Base-by-base conservation (phyloP, 73 alveolate genomes). In the Urostyla sp. region DNA sequence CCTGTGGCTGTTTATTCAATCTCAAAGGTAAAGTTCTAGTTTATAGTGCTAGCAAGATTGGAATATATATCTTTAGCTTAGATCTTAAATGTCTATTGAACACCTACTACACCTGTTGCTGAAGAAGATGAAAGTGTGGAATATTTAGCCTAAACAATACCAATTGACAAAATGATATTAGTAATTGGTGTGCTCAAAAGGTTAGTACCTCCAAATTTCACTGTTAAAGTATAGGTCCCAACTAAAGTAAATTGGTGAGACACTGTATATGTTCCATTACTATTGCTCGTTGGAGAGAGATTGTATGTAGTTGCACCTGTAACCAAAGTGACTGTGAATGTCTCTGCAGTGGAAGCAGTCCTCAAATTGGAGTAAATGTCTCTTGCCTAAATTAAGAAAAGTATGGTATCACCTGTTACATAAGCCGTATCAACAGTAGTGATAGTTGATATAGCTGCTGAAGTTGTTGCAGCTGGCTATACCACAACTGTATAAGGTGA, bases 331-430 rank as follows among this genome's bases (percentile, higher is more conserved):
- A 85, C 86, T 1, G 45, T 36, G 67, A 57, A 85, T 0, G 51
- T 23, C 4, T 85, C 93, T 16, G 82, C n/a, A 0, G 59, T 52
- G 0, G 88, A 61, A n/a, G 52, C 76, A 0, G 72, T 3, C 54
- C 93, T 75, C 55, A 75, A 36, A 45, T 85, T 85, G 7, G 60
- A 56, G 50, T 32, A 35, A 11, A 45, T 13, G 37, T 85, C 93
- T 52, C 93, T 59, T 6, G 93, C 87, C 18, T 85, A 79, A 51
- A 85, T 85, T 51, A 32, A n/a, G 80, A 76, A 61, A 28, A 18
- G 35, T 0, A 85, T 4, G 38, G 16, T 21, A 10, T 85, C 89
- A 35, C 93, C 89, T 23, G 93, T 51, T 10, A 28, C 24, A 72
- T 26, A 84, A 0, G 11, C 21, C 32, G 21, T 34, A 32, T 28